These are phyloP conservation scores for Sapria himalayana DNA, from an alignment of 345 rosid species.

Conservation along the genomic window DNA sequence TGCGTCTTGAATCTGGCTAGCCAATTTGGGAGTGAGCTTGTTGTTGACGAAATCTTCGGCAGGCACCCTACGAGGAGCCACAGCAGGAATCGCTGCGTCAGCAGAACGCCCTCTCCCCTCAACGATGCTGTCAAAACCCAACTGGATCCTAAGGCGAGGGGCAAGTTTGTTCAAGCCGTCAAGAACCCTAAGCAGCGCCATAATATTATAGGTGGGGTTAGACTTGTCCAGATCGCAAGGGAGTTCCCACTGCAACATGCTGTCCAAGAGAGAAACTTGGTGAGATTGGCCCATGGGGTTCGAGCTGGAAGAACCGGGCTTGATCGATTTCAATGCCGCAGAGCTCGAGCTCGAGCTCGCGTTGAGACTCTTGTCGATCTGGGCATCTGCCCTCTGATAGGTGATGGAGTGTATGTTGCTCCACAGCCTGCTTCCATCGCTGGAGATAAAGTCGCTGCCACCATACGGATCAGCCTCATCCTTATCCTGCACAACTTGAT, in stretches of 20 bases:
- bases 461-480: slow-evolving; percentile 82
- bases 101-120: slow-evolving; percentile 40
- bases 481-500: slow-evolving; percentile 73
- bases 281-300: slow-evolving; percentile 29
- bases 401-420: slow-evolving; percentile 74
- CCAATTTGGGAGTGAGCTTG: slow-evolving; percentile 94
- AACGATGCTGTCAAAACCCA: slow-evolving; percentile 34
- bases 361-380: slow-evolving; percentile 36
- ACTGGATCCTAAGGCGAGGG: slow-evolving; percentile 59
- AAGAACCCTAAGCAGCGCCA: slow-evolving; percentile 66
- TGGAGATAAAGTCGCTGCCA: slow-evolving; percentile 58
- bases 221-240: slow-evolving; percentile 92
- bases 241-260: slow-evolving; percentile 78
- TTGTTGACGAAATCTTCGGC: slow-evolving; percentile 62
- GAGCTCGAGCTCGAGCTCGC: slow-evolving; percentile 48
- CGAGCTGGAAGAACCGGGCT: slow-evolving; percentile 27
- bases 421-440: slow-evolving; percentile 86
- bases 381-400: slow-evolving; percentile 77
- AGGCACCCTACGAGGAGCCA: slow-evolving; percentile 45
- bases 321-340: slow-evolving; percentile 29
- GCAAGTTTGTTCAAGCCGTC: slow-evolving; percentile 93
- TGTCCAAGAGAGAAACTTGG: slow-evolving; percentile 56
- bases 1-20: slow-evolving; percentile 95
- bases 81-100: slow-evolving; percentile 30
- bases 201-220: slow-evolving; percentile 68